Base-by-base conservation (phyloP, 805 yeast genomes). In the Nakazawaea ishiwadae region DNA sequence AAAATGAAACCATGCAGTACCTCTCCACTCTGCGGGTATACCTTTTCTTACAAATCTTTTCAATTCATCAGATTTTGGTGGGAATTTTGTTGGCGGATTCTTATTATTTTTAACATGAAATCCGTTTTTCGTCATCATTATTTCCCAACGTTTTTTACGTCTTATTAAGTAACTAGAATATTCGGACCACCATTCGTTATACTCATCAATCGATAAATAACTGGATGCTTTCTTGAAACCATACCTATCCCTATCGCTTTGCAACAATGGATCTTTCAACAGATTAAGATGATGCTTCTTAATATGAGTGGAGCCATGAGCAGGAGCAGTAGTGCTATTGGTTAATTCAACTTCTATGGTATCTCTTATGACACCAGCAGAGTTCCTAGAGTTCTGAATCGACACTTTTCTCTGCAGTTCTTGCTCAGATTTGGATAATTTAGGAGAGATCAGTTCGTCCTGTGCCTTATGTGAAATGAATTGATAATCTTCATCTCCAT, bases 1-100 rank as follows among this genome's bases (percentile, higher is more conserved):
- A 60, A 86, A 91, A 66, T 79, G 82, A 71, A 93, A 91, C 99
- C 99, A 91, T 0, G 97, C 96, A 49, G 77, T 76, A 1, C 99
- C 99, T 50, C 99, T 69, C 97, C 96, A 91, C 56, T 88, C 96
- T 0, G 96, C 90, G 0, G 99, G 98, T 9, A 91, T 81, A 10
- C 99, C 99, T 57, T 85, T 85, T 42, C 97, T 73, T 10, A 93
- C 77, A 53, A 86, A 81, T 44, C 95, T 73, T 54, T 84, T 83
- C 48, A 88, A 68, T 50, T 84, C 87, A 44, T 82, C 90, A 3
- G 89, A 82, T 46, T 74, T 75, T 1, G 91, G 78, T 0, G 96
- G 96, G 50, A 83, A 87, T 48, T 87, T 60, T 0, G 68, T 63
- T 1, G 95, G 93, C 8, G 56, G 45, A 5, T 59, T 62, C 10